Percentiles rank a stretch among this genome's conserved stretches.
Conservation (phyloP, 306 rosid genomes). For the Rubus parviflorus region DNA sequence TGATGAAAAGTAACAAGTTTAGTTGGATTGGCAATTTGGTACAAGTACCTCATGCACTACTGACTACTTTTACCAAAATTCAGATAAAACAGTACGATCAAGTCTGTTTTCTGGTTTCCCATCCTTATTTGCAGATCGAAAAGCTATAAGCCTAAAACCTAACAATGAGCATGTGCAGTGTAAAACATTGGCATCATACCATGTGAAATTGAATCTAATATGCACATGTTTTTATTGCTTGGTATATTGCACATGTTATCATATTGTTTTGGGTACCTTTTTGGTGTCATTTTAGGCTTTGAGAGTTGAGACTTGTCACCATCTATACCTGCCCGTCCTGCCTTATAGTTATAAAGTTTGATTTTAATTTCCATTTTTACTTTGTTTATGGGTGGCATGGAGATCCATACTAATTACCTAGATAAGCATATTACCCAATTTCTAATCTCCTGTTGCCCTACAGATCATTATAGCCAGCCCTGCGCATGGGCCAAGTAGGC, state of each 20-base stretch:
- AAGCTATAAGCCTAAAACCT: not conserved
- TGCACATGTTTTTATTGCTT: not conserved
- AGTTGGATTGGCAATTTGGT: not conserved
- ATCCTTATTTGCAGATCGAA: not conserved
- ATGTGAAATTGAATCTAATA: constrained; percentile 6
- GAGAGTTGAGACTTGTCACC: not conserved
- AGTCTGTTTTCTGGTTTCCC: constrained; percentile 3
- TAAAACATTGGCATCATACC: constrained; percentile 18
- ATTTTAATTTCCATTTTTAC: not conserved
- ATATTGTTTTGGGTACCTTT: not conserved
- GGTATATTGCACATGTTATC: constrained; percentile 16
- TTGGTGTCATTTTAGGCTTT: constrained; percentile 10
- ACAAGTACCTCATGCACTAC: not conserved
- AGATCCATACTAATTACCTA: not conserved
- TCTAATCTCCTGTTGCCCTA: too few relatives aligned
- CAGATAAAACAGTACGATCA: not conserved
- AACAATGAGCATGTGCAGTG: constrained; percentile 14
- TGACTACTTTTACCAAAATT: not conserved
- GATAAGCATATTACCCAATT: not conserved
- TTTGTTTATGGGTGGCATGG: not conserved
- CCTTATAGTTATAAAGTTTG: not conserved
- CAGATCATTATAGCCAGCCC: not conserved
- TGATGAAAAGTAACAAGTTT: not conserved
- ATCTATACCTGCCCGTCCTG: not conserved
- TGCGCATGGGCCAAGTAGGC: not conserved